phyloP scores from a whole-genome alignment of 2,329 filamentous ascomycete genomes.

The Cercospora canescens region DNA sequence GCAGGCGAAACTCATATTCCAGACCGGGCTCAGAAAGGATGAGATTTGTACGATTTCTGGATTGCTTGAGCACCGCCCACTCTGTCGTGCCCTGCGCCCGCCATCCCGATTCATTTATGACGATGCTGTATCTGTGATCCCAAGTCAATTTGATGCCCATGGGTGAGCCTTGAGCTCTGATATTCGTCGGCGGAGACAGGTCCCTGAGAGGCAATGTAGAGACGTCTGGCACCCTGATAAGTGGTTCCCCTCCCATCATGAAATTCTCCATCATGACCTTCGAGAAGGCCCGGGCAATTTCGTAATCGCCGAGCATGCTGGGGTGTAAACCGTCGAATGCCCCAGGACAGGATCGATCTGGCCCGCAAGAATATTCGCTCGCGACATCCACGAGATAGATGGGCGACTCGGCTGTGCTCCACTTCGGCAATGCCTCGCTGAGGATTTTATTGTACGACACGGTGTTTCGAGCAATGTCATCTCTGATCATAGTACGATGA shows the following conservation, averaged over 20 bases:
- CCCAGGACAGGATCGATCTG: conserved; percentile 27
- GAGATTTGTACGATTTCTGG: neutral
- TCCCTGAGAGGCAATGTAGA: neutral
- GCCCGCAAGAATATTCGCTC: conserved; percentile 32
- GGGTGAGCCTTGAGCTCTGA: neutral
- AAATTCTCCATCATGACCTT: neutral
- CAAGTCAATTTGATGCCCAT: conserved; percentile 4
- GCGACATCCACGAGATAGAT: conserved; percentile 37
- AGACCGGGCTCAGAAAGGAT: neutral
- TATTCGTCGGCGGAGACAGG: neutral
- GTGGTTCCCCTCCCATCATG: neutral
- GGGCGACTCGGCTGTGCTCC: conserved; percentile 33
- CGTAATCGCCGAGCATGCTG: conserved; percentile 42
- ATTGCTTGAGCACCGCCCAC: neutral
- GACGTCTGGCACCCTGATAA: neutral
- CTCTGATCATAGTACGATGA: conserved; percentile 19
- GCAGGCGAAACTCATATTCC: neutral
- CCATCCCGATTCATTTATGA: neutral
- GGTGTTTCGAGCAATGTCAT: conserved; percentile 24
- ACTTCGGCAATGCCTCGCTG: conserved; percentile 25
- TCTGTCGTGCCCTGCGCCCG: neutral
- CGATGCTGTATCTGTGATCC: conserved; percentile 5
- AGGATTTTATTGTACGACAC: conserved; percentile 23
- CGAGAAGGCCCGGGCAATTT: conserved; percentile 45
- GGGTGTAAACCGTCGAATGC: conserved; percentile 48